phyloP scores from a whole-genome alignment of 2,329 filamentous ascomycete genomes.

The Metarhizium rileyi region DNA sequence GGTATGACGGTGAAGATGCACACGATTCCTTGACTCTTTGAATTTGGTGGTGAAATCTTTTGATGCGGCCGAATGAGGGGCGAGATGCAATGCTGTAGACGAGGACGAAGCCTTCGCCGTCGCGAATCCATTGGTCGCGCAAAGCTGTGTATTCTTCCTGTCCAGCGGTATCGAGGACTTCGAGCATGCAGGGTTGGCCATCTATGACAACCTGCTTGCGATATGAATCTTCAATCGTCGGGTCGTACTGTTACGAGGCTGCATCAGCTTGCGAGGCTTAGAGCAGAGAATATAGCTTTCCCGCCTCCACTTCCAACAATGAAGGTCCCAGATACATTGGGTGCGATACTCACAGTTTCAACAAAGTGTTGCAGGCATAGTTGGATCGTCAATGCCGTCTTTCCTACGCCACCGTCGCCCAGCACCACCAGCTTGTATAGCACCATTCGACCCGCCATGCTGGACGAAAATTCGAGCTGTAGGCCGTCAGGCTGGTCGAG shows the following conservation, averaged over 20 bases:
- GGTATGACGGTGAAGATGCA: constrained; percentile 65
- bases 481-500: not conserved
- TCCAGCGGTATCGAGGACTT: constrained; percentile 92
- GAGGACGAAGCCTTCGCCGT: constrained; percentile 93
- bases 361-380: constrained; percentile 97
- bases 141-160: constrained; percentile 98
- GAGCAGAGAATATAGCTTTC: not conserved
- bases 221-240: constrained; percentile 82
- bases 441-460: constrained; percentile 88
- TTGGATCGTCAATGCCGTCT: constrained; percentile 92
- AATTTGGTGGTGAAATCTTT: constrained; percentile 93
- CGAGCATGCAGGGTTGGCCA: constrained; percentile 90
- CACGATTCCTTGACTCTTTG: constrained; percentile 93
- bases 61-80: constrained; percentile 89
- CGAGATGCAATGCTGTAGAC: constrained; percentile 98
- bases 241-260: constrained; percentile 54
- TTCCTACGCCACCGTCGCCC: constrained; percentile 87
- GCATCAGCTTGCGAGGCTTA: constrained; percentile 2
- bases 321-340: not conserved
- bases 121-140: constrained; percentile 95
- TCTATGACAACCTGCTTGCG: constrained; percentile 90
- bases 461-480: constrained; percentile 13
- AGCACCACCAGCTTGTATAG: constrained; percentile 93
- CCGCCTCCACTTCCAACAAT: not conserved
- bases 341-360: constrained; percentile 58